Evolutionary conservation across 805 yeast species (phyloP).

Genomic region (Ogataea methylovora): DNA sequence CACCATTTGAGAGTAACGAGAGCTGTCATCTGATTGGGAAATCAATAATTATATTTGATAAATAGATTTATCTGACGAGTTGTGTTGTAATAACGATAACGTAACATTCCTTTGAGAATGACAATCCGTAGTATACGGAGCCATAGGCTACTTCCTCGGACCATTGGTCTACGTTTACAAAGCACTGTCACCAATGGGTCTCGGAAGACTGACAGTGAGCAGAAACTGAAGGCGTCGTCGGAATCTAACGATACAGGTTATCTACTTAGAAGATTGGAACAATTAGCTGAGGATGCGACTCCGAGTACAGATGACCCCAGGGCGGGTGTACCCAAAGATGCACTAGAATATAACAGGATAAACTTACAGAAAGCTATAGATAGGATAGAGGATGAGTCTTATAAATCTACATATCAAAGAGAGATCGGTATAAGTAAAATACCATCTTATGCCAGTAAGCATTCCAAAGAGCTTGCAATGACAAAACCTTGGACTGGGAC

Average conservation of each 20-base stretch:
- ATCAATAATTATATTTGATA: too few species aligned
- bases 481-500: slow-evolving; percentile 54
- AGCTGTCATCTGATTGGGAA: too few species aligned
- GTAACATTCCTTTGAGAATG: too few species aligned
- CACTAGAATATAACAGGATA: slow-evolving; percentile 13
- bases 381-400: slow-evolving; percentile 24
- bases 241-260: slow-evolving; percentile 13
- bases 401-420: slow-evolving; percentile 30
- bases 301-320: slow-evolving; percentile 26
- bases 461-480: slow-evolving; percentile 39
- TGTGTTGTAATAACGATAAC: too few species aligned
- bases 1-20: too few species aligned
- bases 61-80: too few species aligned
- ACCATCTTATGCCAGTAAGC: slow-evolving; percentile 37
- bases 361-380: slow-evolving; percentile 19
- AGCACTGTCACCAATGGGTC: too few species aligned
- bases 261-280: slow-evolving; percentile 30
- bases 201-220: slow-evolving; percentile 1
- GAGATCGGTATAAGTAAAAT: slow-evolving; percentile 33
- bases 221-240: slow-evolving; percentile 1
- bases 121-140: too few species aligned
- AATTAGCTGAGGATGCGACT: slow-evolving; percentile 34
- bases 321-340: slow-evolving; percentile 24
- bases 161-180: too few species aligned
- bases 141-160: too few species aligned